Evolutionary conservation across 768 basidiomycete genomes (phyloP).

Genomic region (Phaeotremella skinneri): DNA sequence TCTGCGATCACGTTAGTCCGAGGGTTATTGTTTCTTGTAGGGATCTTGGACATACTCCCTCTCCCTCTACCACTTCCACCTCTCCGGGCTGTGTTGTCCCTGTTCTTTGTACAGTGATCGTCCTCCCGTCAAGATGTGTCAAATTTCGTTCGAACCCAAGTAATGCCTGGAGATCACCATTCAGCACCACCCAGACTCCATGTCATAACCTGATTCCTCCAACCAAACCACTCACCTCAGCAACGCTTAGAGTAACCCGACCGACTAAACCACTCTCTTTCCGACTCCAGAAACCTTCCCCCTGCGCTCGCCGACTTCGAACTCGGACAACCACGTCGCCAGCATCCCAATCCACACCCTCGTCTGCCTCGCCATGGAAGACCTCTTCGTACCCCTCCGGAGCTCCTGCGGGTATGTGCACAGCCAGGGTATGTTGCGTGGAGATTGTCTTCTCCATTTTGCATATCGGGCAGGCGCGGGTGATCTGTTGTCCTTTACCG

Average conservation of each 20-base stretch:
- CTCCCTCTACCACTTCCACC: slow-evolving; percentile 77
- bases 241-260: slow-evolving; percentile 83
- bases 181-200: slow-evolving; percentile 12
- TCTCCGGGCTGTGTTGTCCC: slow-evolving; percentile 87
- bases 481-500: slow-evolving; percentile 78
- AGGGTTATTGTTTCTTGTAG: background rate
- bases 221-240: slow-evolving; percentile 79
- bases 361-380: slow-evolving; percentile 95
- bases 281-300: slow-evolving; percentile 70
- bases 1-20: too few species aligned
- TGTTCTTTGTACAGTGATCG: slow-evolving; percentile 65
- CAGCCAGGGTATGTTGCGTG: slow-evolving; percentile 73
- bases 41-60: slow-evolving; percentile 67
- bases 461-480: slow-evolving; percentile 76
- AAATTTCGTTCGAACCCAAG: slow-evolving; percentile 91
- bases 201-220: background rate
- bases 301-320: slow-evolving; percentile 66
- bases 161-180: slow-evolving; percentile 64
- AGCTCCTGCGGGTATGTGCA: slow-evolving; percentile 82
- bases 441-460: slow-evolving; percentile 76
- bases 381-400: slow-evolving; percentile 90
- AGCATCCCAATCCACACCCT: slow-evolving; percentile 91
- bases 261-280: slow-evolving; percentile 91
- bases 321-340: slow-evolving; percentile 89
- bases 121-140: slow-evolving; percentile 85